These are phyloP conservation scores for Pythium sukuiense DNA, from an alignment of 352 stramenopile genomes.

Conservation along the genomic window DNA sequence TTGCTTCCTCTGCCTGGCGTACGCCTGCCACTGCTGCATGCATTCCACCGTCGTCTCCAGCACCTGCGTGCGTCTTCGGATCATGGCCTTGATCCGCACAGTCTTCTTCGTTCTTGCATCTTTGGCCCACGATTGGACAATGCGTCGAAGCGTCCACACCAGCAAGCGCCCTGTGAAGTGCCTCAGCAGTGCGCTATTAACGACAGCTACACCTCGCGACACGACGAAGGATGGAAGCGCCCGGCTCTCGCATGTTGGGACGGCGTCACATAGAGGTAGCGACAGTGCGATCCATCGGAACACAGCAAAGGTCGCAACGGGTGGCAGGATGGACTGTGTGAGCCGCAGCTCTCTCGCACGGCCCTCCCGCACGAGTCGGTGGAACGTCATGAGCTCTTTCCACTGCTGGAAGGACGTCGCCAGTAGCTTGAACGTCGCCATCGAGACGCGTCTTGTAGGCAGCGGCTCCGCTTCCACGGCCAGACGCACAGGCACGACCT, in stretches of 20 bases:
- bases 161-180: constrained; percentile 22
- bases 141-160: constrained; percentile 20
- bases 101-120: constrained; percentile 12
- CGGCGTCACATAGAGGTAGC: constrained; percentile 34
- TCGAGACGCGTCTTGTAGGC: not conserved
- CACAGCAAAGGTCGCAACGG: constrained; percentile 37
- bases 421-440: constrained; percentile 27
- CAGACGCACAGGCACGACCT: not conserved
- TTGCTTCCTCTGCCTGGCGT: constrained; percentile 30
- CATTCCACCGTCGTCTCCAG: constrained; percentile 43
- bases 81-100: constrained; percentile 29
- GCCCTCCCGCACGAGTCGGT: constrained; percentile 31
- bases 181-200: constrained; percentile 10
- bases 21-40: constrained; percentile 44
- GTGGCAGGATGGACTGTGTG: constrained; percentile 27
- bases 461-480: not conserved
- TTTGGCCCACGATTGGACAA: constrained; percentile 24
- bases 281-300: constrained; percentile 49
- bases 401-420: constrained; percentile 47
- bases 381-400: constrained; percentile 37
- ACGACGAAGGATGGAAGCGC: constrained; percentile 37
- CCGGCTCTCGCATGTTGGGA: constrained; percentile 22
- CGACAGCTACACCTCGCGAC: constrained; percentile 11
- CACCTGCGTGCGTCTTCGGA: constrained; percentile 26
- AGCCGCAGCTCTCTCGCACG: constrained; percentile 29